Base-by-base conservation (phyloP, 495 filamentous ascomycete genomes). In the Lichenothelia convexa region DNA sequence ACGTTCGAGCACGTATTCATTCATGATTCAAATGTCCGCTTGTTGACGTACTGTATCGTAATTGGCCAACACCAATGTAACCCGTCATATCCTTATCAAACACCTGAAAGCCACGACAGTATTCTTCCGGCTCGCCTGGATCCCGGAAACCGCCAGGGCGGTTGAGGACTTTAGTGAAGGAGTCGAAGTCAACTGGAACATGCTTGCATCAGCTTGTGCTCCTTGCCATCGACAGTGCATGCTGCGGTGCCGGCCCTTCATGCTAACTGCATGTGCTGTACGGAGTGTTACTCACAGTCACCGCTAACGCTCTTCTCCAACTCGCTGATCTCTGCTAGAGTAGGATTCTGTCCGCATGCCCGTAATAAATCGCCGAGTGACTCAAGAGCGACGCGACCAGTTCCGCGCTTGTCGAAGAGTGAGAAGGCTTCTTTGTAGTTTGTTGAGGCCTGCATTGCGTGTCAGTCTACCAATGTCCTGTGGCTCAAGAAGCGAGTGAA, bases 401-500 rank as follows among this genome's bases (percentile, higher is more conserved):
- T 87, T 50, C 91, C 89, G 50, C 89, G 85, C 70, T 93, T 93
- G 65, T 97, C 89, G 68, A 94, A 97, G 52, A 97, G 82, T 34
- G 84, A 82, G 67, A 97, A 97, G 43, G 89, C 89, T 77, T 97
- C 89, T 68, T 94, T 94, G 81, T 95, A 97, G 74, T 97, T 95
- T 56, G 89, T 95, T 37, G 81, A 86, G 63, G 87, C 83, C 86
- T 93, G 30, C 18, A 29, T n/a, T n/a, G n/a, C n/a, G n/a, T n/a
- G n/a, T n/a, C n/a, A n/a, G n/a, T n/a, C n/a, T n/a, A n/a, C n/a
- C n/a, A n/a, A n/a, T n/a, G n/a, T n/a, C n/a, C n/a, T n/a, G n/a
- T n/a, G n/a, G n/a, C n/a, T n/a, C n/a, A n/a, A n/a, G n/a, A n/a
- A n/a, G n/a, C n/a, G n/a, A n/a, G n/a, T n/a, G n/a, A n/a, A n/a